Percentiles rank a stretch among this genome's conserved stretches.
Conservation (phyloP, 805 yeast genomes). For the Kluyveromyces starmeri region DNA sequence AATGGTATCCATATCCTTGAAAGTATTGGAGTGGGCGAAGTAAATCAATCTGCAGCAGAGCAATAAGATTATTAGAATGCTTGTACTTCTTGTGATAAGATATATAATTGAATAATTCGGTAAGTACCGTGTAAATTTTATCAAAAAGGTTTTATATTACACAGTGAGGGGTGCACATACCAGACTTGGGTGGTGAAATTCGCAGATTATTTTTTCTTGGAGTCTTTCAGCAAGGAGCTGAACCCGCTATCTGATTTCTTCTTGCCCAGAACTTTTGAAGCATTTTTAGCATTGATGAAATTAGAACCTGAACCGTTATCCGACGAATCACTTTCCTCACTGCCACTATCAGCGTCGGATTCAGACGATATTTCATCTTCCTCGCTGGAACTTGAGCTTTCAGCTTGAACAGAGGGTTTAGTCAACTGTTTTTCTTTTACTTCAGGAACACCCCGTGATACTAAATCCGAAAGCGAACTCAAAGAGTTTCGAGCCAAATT, state of each 20-base stretch:
- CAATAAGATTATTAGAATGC: too few species aligned
- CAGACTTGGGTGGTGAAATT: too few species aligned
- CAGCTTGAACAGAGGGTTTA: constrained; percentile 5
- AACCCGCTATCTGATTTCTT: constrained; percentile 38
- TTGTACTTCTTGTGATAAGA: too few species aligned
- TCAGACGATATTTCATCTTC: constrained; percentile 12
- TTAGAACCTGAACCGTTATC: constrained; percentile 21
- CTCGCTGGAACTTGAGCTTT: constrained; percentile 7
- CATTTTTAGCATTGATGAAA: constrained; percentile 38
- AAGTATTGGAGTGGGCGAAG: constrained; percentile 43
- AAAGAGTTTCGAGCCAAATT: constrained; percentile 34
- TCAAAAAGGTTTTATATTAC: too few species aligned
- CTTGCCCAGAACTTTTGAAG: constrained; percentile 33
- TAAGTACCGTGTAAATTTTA: too few species aligned
- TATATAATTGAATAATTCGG: too few species aligned
- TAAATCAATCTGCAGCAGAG: too few species aligned
- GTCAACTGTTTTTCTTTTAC: constrained; percentile 40
- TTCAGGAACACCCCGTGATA: constrained; percentile 59
- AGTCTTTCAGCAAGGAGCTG: constrained; percentile 40
- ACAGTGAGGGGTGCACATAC: too few species aligned
- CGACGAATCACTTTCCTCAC: constrained; percentile 15
- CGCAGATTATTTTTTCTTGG: constrained; percentile 26
- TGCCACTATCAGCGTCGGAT: constrained; percentile 17
- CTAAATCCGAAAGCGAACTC: constrained; percentile 48
- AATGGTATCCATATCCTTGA: constrained; percentile 45